Conservation (phyloP, 305 asterid species). For the Striga hermonthica region DNA sequence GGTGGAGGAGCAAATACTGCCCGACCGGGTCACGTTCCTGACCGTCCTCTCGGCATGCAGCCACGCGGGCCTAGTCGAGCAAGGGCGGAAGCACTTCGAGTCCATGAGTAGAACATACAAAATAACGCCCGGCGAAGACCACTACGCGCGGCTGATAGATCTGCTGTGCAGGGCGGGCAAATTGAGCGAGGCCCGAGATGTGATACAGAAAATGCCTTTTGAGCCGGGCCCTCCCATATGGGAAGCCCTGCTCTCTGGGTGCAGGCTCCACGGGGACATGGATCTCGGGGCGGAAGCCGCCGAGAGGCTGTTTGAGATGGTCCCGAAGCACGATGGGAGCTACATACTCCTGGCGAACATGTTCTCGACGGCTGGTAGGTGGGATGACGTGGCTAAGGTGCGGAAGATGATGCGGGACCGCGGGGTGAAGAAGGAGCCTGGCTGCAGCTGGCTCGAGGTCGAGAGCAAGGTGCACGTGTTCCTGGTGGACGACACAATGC, state of each 20-base stretch:
- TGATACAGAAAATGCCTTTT: constrained; percentile 55
- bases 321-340: constrained; percentile 82
- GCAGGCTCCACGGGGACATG: constrained; percentile 66
- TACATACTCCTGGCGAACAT: constrained; percentile 77
- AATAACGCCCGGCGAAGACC: constrained; percentile 82
- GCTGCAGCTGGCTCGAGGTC: constrained; percentile 89
- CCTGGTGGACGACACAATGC: constrained; percentile 71
- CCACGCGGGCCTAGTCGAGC: constrained; percentile 75
- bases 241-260: constrained; percentile 86
- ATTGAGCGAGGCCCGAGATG: constrained; percentile 59
- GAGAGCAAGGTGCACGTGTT: constrained; percentile 79
- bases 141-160: constrained; percentile 77
- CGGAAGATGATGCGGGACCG: constrained; percentile 78
- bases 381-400: constrained; percentile 68
- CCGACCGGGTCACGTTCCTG: constrained; percentile 79
- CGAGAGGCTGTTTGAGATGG: constrained; percentile 59
- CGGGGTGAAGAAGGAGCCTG: constrained; percentile 94
- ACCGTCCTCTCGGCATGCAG: constrained; percentile 85
- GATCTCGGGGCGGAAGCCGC: constrained; percentile 82
- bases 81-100: constrained; percentile 55
- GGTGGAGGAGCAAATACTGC: constrained; percentile 62
- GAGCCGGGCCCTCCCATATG: constrained; percentile 73
- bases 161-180: constrained; percentile 77
- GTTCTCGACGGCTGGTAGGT: constrained; percentile 64
- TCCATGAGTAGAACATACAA: constrained; percentile 52